Conservation (phyloP, 371 early-diverging fungal species). For the Choanephora cucurbitarum region DNA sequence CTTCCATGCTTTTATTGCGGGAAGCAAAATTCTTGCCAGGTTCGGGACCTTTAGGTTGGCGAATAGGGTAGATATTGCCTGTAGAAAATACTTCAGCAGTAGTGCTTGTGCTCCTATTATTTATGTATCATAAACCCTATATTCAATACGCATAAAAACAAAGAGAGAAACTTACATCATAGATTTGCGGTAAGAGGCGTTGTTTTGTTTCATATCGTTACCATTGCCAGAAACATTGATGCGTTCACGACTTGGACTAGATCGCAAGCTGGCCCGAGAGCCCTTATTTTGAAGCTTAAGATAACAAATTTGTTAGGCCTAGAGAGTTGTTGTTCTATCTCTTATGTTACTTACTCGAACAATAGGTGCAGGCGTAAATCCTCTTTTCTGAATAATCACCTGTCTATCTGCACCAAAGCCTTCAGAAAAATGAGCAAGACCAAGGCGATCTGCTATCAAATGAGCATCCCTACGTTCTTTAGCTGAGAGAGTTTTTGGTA, state of each 20-base stretch:
- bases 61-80: constrained; percentile 53
- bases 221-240: constrained; percentile 7
- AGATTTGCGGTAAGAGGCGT: constrained; percentile 25
- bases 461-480: constrained; percentile 58
- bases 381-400: constrained; percentile 41
- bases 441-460: constrained; percentile 59
- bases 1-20: constrained; percentile 19
- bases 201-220: constrained; percentile 18
- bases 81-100: constrained; percentile 9
- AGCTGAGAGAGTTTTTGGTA: constrained; percentile 48
- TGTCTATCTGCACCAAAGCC: constrained; percentile 54
- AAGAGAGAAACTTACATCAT: constrained; percentile 29
- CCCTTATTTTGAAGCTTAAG: constrained; percentile 23
- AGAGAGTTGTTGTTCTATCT: too few relatives aligned
- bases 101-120: constrained; percentile 22
- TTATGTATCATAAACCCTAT: not conserved
- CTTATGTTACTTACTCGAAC: constrained; percentile 17
- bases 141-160: not conserved
- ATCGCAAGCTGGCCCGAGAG: constrained; percentile 27
- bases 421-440: constrained; percentile 54
- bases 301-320: too few relatives aligned
- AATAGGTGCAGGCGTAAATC: constrained; percentile 27
- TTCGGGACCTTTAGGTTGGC: constrained; percentile 65
- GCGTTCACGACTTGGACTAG: constrained; percentile 34
- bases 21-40: constrained; percentile 56